Evolutionary conservation across 2,329 filamentous ascomycete genomes (phyloP), one percentile per base, ranked within the genome.

Genomic region (Chrysosporium queenslandicum): DNA sequence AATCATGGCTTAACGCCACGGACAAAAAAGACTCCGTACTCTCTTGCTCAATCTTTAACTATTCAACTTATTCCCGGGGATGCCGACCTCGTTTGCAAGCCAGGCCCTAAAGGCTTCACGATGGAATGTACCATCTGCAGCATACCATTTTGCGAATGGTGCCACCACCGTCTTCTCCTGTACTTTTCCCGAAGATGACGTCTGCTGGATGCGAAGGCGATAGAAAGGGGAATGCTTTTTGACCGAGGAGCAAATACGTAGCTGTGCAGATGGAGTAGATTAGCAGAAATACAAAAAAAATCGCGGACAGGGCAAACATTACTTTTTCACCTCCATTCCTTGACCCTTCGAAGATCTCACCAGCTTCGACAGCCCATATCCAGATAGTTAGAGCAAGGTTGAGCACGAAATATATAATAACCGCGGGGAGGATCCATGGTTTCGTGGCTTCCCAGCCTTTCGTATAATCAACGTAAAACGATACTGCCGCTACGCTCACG

Each of bases 391-490:
- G 77, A 2, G 78, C 74, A 27, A 78, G 77, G 66, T 96, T 97
- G 47, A 98, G 72, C 1, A 86, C 49, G 39, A 87, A 82, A 73
- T 98, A 98, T 14, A 83, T 65, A 9, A 77, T 76, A 3, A 97
- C 91, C 2, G 92, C 91, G 36, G 77, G 78, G 2, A 86, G 78
- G 0, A 91, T 94, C 73, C 83, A 91, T 58, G 77, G 72, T 70
- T 92, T 94, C 16, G 90, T 95, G 56, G 71, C 75, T 58, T 95
- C 87, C 77, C 92, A 97, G 61, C 90, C 91, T 45, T 89, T 76
- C 65, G 87, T 87, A 74, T 88, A 94, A 77, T 98, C 92, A 73
- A 88, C 90, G 57, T 81, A 82, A 75, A 97, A 97, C 62, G 87
- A 89, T 56, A 81, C 85, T 20, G 78, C 90, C 16, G 88, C 85